These are phyloP conservation scores for Monosporascus sp. DNA, from an alignment of 2,329 filamentous ascomycete species.

Conservation along the genomic window DNA sequence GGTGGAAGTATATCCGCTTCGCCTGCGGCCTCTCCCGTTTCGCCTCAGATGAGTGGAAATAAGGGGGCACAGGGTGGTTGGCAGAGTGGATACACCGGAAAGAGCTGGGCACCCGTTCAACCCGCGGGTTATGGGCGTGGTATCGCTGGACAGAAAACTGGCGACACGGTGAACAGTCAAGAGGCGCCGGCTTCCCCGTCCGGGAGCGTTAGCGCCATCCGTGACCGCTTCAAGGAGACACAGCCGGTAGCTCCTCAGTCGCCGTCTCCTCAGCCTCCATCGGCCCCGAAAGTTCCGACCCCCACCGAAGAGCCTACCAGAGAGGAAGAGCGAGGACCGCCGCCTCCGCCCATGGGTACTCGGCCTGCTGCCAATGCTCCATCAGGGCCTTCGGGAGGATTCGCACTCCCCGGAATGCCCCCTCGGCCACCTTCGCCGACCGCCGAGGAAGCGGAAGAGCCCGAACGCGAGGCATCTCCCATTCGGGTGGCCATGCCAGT, in stretches of 20 bases:
- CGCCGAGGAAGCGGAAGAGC: conserved; percentile 49
- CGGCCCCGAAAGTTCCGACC: conserved; percentile 11
- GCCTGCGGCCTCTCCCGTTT: conserved; percentile 46
- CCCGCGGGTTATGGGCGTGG: conserved; percentile 67
- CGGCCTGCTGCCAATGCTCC: conserved; percentile 46
- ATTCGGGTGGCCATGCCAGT: conserved; percentile 85
- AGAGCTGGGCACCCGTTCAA: conserved; percentile 83
- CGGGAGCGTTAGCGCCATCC: conserved; percentile 67
- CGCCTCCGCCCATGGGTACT: conserved; percentile 57
- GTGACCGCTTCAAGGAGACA: conserved; percentile 78
- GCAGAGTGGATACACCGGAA: conserved; percentile 89
- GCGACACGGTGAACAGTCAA: conserved; percentile 40
- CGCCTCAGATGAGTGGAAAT: background rate
- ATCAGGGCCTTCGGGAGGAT: conserved; percentile 66
- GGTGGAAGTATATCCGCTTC: conserved; percentile 48
- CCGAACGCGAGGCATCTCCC: conserved; percentile 62
- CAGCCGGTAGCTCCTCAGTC: conserved; percentile 54
- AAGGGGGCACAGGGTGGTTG: conserved; percentile 55
- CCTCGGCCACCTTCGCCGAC: conserved; percentile 52
- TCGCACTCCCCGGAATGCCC: conserved; percentile 75
- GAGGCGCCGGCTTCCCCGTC: conserved; percentile 51
- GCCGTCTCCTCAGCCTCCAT: conserved; percentile 31
- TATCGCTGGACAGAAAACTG: conserved; percentile 58
- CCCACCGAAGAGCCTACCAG: conserved; percentile 25
- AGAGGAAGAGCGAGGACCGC: conserved; percentile 50